These are phyloP conservation scores for Candida gorgasii DNA, from an alignment of 805 yeast genomes.

Conservation along the genomic window DNA sequence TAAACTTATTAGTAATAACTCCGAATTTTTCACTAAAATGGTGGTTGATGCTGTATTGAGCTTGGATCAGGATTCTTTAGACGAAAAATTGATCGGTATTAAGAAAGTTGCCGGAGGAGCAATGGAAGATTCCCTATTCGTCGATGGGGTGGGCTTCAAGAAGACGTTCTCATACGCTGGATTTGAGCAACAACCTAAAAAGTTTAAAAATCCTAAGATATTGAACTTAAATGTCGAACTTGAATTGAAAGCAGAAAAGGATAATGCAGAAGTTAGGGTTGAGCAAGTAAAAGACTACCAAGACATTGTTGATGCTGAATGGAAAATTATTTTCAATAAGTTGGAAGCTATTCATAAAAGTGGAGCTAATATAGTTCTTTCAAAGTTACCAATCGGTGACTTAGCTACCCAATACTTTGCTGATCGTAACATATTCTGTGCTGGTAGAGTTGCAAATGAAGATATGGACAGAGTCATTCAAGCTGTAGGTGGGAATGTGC, in stretches of 20 bases:
- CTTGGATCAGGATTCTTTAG: constrained; percentile 80
- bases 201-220: constrained; percentile 75
- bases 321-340: constrained; percentile 89
- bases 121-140: constrained; percentile 86
- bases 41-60: constrained; percentile 93
- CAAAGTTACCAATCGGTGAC: constrained; percentile 96
- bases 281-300: constrained; percentile 93
- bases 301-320: constrained; percentile 97
- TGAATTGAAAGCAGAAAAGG: constrained; percentile 97
- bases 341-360: constrained; percentile 77
- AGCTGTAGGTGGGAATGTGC: constrained; percentile 93
- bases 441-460: constrained; percentile 87
- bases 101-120: constrained; percentile 96
- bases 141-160: constrained; percentile 95
- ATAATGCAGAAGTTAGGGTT: constrained; percentile 96
- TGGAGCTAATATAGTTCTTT: constrained; percentile 91
- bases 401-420: constrained; percentile 99
- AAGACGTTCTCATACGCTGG: constrained; percentile 98
- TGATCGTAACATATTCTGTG: constrained; percentile 93
- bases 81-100: constrained; percentile 89
- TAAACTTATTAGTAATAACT: constrained; percentile 83
- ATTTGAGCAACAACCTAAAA: constrained; percentile 97
- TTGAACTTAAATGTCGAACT: constrained; percentile 86
- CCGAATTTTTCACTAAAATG: constrained; percentile 91
- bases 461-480: constrained; percentile 90